Evolutionary conservation across 78 protist species (phyloP).

Genomic region (Cavenderia fasciculata): DNA sequence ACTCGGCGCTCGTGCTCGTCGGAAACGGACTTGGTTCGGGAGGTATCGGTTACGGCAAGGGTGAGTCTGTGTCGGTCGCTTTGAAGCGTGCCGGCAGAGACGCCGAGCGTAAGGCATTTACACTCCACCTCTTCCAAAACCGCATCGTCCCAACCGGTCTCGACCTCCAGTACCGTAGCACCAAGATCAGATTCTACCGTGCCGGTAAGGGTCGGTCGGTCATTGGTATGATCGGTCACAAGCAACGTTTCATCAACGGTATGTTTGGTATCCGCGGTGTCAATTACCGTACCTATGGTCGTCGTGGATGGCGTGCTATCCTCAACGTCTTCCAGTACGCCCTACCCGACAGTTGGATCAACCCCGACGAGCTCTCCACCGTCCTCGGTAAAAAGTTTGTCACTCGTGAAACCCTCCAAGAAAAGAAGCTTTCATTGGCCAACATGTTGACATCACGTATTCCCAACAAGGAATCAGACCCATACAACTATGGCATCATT

Average conservation of each 20-base stretch:
- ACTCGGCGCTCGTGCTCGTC: conserved; percentile 17
- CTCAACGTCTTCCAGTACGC: conserved; percentile 6
- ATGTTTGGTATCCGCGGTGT: conserved; percentile 54
- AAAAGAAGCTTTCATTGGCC: not conserved
- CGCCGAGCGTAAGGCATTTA: conserved; percentile 45
- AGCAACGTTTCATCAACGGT: conserved; percentile 8
- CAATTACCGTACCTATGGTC: conserved; percentile 35
- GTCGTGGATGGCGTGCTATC: conserved; percentile 22
- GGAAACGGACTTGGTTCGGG: conserved; percentile 76
- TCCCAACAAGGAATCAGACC: conserved; percentile 9
- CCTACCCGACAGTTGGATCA: conserved; percentile 22
- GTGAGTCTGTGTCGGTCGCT: conserved; percentile 39
- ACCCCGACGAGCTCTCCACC: conserved; percentile 56
- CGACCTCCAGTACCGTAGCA: conserved; percentile 27
- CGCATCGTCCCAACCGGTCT: conserved; percentile 48
- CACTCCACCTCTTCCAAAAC: conserved; percentile 26
- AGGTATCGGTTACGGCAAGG: conserved; percentile 75
- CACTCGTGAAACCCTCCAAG: not conserved
- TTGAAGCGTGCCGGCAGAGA: conserved; percentile 25
- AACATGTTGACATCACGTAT: conserved; percentile 3
- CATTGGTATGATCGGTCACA: conserved; percentile 1
- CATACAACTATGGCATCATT: conserved; percentile 50
- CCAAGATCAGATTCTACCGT: conserved; percentile 43
- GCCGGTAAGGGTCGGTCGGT: not conserved
- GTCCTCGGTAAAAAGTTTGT: conserved; percentile 51